Evolutionary conservation across 129 eudicot species (phyloP).

Genomic region (Ambrosia trifida): DNA sequence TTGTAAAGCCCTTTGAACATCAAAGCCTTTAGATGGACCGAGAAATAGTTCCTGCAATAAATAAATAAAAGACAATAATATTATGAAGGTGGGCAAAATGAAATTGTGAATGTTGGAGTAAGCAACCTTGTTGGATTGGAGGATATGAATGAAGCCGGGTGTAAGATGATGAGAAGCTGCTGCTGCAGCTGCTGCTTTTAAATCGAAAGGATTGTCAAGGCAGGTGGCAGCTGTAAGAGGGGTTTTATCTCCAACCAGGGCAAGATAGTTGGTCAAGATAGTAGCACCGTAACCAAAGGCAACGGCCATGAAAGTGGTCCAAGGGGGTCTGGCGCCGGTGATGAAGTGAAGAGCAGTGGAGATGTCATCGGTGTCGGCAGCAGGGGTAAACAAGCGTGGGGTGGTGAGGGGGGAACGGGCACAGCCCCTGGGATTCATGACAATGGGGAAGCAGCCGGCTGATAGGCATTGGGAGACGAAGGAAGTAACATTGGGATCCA

Average conservation of each 20-base stretch:
- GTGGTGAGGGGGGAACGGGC: slow-evolving; percentile 85
- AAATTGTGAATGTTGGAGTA: not conserved
- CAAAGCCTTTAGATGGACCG: slow-evolving; percentile 71
- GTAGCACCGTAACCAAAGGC: slow-evolving; percentile 95
- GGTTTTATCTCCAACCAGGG: slow-evolving; percentile 76
- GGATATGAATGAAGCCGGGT: slow-evolving; percentile 62
- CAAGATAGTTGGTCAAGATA: slow-evolving; percentile 88
- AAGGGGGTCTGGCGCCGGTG: slow-evolving; percentile 81
- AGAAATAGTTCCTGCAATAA: slow-evolving; percentile 78
- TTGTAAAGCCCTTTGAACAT: slow-evolving; percentile 69
- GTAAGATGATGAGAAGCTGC: slow-evolving; percentile 38
- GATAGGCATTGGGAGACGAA: slow-evolving; percentile 70
- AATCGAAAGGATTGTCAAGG: slow-evolving; percentile 89
- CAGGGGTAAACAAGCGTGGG: slow-evolving; percentile 92
- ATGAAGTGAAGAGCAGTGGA: slow-evolving; percentile 67
- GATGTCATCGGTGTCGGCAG: slow-evolving; percentile 97
- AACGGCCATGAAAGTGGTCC: slow-evolving; percentile 81
- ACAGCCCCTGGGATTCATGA: slow-evolving; percentile 89
- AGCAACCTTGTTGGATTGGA: slow-evolving; percentile 69
- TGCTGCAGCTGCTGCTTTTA: slow-evolving; percentile 32
- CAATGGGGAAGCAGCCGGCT: slow-evolving; percentile 78
- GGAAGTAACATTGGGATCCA: slow-evolving; percentile 46
- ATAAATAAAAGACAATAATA: slow-evolving; percentile 4
- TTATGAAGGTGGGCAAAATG: no score
- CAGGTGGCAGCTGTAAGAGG: slow-evolving; percentile 95